Evolutionary conservation across 2,329 filamentous ascomycete species (phyloP).

Genomic region (Sporothrix protearum): DNA sequence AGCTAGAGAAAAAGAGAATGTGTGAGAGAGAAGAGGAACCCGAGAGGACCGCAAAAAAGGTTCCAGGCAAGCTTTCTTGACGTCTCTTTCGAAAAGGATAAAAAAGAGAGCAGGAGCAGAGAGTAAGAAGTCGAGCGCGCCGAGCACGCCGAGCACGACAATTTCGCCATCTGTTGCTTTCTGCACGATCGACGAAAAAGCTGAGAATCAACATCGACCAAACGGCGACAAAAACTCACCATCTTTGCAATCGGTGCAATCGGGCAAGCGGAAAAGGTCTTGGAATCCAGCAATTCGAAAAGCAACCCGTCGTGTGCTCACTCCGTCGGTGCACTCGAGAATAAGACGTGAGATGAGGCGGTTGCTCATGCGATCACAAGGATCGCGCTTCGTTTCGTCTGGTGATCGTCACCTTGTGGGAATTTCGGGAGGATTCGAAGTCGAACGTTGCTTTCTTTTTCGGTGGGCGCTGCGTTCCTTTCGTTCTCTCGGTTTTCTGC

Average conservation of each 20-base stretch:
- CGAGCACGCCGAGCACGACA: conserved; percentile 15
- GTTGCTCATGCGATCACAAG: conserved; percentile 13
- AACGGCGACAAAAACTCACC: conserved; percentile 1
- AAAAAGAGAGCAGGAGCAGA: conserved; percentile 12
- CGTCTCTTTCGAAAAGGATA: neutral
- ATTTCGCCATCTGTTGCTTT: neutral
- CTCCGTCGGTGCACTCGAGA: neutral
- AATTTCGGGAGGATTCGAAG: neutral
- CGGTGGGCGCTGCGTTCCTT: neutral
- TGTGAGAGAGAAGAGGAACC: conserved; percentile 13
- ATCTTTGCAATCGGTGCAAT: conserved; percentile 2
- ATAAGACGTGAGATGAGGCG: neutral
- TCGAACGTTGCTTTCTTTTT: neutral
- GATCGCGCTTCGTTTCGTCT: conserved; percentile 1
- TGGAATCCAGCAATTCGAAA: neutral
- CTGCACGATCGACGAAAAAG: neutral
- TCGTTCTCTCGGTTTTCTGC: neutral
- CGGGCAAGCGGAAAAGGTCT: neutral
- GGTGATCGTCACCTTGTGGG: neutral
- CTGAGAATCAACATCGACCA: conserved; percentile 21
- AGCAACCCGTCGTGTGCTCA: no score
- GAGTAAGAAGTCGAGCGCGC: conserved; percentile 22
- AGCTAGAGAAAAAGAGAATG: conserved; percentile 42
- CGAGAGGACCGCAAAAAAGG: conserved; percentile 31
- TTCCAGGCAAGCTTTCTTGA: conserved; percentile 30